These are phyloP conservation scores for Boletellus ananiceps DNA, from an alignment of 768 basidiomycete genomes.

Conservation along the genomic window DNA sequence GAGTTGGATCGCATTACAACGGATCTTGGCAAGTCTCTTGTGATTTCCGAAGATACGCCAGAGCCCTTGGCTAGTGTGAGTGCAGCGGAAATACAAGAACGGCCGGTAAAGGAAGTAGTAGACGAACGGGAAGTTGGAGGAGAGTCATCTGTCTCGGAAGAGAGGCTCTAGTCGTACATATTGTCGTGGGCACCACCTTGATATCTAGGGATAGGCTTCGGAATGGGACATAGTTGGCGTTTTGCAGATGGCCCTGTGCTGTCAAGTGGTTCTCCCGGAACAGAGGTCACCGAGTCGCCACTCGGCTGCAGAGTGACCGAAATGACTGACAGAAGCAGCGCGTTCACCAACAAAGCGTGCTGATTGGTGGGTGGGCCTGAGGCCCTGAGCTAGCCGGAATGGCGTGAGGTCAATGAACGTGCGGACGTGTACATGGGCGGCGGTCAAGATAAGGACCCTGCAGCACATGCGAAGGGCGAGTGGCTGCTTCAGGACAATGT, in stretches of 20 bases:
- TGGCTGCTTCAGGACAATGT: slow-evolving; percentile 2
- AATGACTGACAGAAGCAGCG: not conserved
- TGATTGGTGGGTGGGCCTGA: too few relatives aligned
- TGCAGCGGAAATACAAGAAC: not conserved
- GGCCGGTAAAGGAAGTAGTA: not conserved
- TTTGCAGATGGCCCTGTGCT: too few relatives aligned
- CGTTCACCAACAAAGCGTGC: too few relatives aligned
- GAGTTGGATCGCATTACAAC: slow-evolving; percentile 27
- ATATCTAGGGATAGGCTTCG: too few relatives aligned
- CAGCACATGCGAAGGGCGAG: not conserved
- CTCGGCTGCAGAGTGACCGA: not conserved
- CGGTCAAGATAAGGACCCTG: too few relatives aligned
- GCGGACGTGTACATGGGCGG: too few relatives aligned
- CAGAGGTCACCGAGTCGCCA: not conserved
- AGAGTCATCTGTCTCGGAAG: slow-evolving; percentile 2
- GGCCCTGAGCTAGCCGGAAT: too few relatives aligned
- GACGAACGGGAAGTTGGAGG: not conserved
- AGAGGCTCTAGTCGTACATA: slow-evolving; percentile 2
- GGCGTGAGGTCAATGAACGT: too few relatives aligned
- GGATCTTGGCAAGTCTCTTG: slow-evolving; percentile 19
- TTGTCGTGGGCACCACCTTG: too few relatives aligned
- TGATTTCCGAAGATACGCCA: slow-evolving; percentile 10
- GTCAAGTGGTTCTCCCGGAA: not conserved
- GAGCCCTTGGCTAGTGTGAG: not conserved
- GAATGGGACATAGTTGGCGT: too few relatives aligned